These are phyloP conservation scores for Galerina marginata DNA, from an alignment of 768 basidiomycete genomes.

Conservation along the genomic window DNA sequence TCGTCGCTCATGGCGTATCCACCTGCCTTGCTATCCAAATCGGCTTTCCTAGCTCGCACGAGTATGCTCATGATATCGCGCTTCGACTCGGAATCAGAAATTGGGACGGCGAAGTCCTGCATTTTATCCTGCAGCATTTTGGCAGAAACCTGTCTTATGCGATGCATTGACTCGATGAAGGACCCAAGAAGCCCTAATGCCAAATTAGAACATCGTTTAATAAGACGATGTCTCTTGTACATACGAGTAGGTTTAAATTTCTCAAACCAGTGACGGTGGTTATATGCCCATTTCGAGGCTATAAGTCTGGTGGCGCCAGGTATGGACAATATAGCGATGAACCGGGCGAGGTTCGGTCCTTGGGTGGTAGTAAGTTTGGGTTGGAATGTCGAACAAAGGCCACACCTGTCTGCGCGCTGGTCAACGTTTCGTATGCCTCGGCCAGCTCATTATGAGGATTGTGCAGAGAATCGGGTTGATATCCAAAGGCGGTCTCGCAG, in stretches of 20 bases:
- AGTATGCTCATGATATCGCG: slow-evolving; percentile 60
- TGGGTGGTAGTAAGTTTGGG: slow-evolving; percentile 26
- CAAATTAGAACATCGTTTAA: not conserved
- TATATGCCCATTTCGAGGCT: slow-evolving; percentile 41
- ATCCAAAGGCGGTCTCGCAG: slow-evolving; percentile 55
- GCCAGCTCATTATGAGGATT: slow-evolving; percentile 53
- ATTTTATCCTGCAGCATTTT: slow-evolving; percentile 48
- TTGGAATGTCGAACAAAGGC: not conserved
- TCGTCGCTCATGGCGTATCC: slow-evolving; percentile 50
- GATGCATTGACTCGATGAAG: slow-evolving; percentile 45
- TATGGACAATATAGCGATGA: slow-evolving; percentile 39
- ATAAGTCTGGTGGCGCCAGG: slow-evolving; percentile 41
- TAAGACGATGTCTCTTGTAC: not conserved
- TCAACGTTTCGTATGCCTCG: slow-evolving; percentile 48
- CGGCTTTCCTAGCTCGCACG: slow-evolving; percentile 41
- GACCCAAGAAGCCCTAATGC: slow-evolving; percentile 22
- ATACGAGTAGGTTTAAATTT: slow-evolving; percentile 26
- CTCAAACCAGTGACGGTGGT: slow-evolving; percentile 32
- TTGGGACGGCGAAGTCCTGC: slow-evolving; percentile 28
- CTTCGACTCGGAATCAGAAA: slow-evolving; percentile 46
- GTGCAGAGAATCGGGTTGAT: slow-evolving; percentile 48
- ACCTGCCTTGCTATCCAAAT: slow-evolving; percentile 33
- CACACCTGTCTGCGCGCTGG: slow-evolving; percentile 44
- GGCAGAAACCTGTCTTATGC: slow-evolving; percentile 45
- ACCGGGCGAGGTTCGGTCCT: slow-evolving; percentile 36